phyloP scores from a whole-genome alignment of 768 basidiomycete species.

The Collybiopsis luxurians region DNA sequence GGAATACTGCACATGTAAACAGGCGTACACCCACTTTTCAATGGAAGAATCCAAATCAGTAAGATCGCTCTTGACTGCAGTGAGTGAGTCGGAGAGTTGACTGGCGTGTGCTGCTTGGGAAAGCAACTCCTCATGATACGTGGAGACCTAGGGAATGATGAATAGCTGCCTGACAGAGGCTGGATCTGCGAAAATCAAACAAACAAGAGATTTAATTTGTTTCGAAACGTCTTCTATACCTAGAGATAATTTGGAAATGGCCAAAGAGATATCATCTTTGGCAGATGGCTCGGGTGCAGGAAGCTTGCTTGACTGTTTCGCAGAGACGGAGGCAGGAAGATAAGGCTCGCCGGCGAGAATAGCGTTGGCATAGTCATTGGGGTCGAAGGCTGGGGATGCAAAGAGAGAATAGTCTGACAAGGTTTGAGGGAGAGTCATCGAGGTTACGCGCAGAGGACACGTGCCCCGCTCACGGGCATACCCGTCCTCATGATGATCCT shows the following conservation, averaged over 20 bases:
- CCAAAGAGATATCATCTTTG: slow-evolving; percentile 87
- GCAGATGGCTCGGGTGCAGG: slow-evolving; percentile 49
- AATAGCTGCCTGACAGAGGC: background rate
- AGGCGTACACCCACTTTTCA: slow-evolving; percentile 56
- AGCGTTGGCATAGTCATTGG: slow-evolving; percentile 89
- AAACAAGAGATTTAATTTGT: slow-evolving; percentile 82
- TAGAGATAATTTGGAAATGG: slow-evolving; percentile 82
- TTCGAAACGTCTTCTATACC: slow-evolving; percentile 91
- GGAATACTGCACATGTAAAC: slow-evolving; percentile 16
- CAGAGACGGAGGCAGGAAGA: slow-evolving; percentile 35
- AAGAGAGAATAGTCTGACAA: slow-evolving; percentile 71
- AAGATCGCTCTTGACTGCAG: slow-evolving; percentile 65
- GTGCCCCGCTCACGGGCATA: too few relatives aligned
- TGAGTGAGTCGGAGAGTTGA: slow-evolving; percentile 67
- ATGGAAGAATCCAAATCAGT: slow-evolving; percentile 73
- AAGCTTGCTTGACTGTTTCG: slow-evolving; percentile 25
- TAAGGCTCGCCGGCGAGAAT: slow-evolving; percentile 83
- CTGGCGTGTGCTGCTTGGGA: slow-evolving; percentile 76
- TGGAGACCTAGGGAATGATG: slow-evolving; percentile 57
- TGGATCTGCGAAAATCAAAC: slow-evolving; percentile 21
- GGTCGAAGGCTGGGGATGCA: slow-evolving; percentile 71
- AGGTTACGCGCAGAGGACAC: background rate
- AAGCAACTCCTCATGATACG: slow-evolving; percentile 81
- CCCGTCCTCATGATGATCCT: background rate
- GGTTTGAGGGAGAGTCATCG: background rate